phyloP scores from a whole-genome alignment of 768 basidiomycete genomes.

The Epithele typhae region DNA sequence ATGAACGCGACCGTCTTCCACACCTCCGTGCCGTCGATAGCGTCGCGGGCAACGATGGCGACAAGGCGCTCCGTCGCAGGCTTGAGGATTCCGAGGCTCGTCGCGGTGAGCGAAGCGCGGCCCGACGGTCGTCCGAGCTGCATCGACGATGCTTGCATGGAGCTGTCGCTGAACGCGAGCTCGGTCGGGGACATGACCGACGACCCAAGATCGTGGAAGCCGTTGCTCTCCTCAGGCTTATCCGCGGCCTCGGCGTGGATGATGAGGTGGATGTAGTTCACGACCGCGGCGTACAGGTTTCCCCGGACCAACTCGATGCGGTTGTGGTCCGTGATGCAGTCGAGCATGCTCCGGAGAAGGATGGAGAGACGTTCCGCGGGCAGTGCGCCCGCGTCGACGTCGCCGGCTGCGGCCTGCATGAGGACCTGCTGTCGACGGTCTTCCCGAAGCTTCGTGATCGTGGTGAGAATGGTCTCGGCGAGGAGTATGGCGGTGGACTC shows the following conservation, averaged over 20 bases:
- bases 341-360: conserved; percentile 69
- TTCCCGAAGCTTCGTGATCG: conserved; percentile 86
- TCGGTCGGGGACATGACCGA: conserved; percentile 26
- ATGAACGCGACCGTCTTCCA: conserved; percentile 97
- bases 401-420: conserved; percentile 60
- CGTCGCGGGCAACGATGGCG: conserved; percentile 76
- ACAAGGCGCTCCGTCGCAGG: conserved; percentile 68
- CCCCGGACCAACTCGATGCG: conserved; percentile 85
- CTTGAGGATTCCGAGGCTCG: conserved; percentile 66
- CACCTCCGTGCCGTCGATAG: conserved; percentile 91
- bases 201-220: conserved; percentile 8
- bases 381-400: conserved; percentile 59
- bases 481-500: conserved; percentile 77
- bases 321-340: conserved; percentile 71
- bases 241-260: conserved; percentile 9
- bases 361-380: conserved; percentile 77
- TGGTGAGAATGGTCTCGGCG: conserved; percentile 75
- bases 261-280: conserved; percentile 87
- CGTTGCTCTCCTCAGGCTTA: no score
- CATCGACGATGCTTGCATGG: conserved; percentile 6
- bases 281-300: conserved; percentile 88
- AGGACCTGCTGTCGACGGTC: conserved; percentile 68
- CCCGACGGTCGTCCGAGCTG: conserved; percentile 4
- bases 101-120: conserved; percentile 48
- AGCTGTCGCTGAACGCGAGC: conserved; percentile 33